Evolutionary conservation across 2,329 filamentous ascomycete genomes (phyloP).

Genomic region (Aspergillus novoparasiticus): DNA sequence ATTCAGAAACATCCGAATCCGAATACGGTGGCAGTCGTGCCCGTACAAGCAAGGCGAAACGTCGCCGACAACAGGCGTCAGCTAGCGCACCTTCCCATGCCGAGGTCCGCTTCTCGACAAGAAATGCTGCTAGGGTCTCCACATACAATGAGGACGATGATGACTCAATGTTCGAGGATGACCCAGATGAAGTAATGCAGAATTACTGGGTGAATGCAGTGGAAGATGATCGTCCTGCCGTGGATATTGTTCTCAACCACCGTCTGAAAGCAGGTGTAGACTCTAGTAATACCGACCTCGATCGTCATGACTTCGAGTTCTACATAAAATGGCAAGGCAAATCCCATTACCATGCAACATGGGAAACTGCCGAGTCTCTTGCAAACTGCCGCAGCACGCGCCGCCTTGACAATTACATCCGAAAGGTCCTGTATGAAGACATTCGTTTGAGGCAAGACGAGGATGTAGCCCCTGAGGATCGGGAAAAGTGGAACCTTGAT

Average conservation of each 20-base stretch:
- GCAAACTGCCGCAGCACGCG: conserved; percentile 79
- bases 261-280: conserved; percentile 70
- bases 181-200: conserved; percentile 64
- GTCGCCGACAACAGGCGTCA: conserved; percentile 68
- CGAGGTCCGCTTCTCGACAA: conserved; percentile 89
- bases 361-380: conserved; percentile 79
- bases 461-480: conserved; percentile 78
- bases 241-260: conserved; percentile 90
- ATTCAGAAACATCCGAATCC: conserved; percentile 58
- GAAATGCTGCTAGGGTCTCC: conserved; percentile 74
- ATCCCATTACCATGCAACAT: conserved; percentile 93
- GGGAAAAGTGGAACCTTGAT: conserved; percentile 93
- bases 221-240: conserved; percentile 79
- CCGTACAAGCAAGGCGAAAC: conserved; percentile 73
- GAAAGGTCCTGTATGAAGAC: conserved; percentile 78
- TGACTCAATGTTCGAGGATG: conserved; percentile 58
- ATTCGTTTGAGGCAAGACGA: conserved; percentile 73
- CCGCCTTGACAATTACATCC: conserved; percentile 92
- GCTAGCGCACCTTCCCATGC: conserved; percentile 66
- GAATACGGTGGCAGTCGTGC: conserved; percentile 77
- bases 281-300: conserved; percentile 32
- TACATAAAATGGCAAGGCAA: conserved; percentile 95
- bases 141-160: conserved; percentile 71
- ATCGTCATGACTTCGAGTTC: conserved; percentile 78
- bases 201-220: conserved; percentile 68